A percentile compares a stretch with the other conserved stretches of the same genome.
Conservation (phyloP, 1,284 basidiomycete genomes). For the Apiotrichum domesticum region DNA sequence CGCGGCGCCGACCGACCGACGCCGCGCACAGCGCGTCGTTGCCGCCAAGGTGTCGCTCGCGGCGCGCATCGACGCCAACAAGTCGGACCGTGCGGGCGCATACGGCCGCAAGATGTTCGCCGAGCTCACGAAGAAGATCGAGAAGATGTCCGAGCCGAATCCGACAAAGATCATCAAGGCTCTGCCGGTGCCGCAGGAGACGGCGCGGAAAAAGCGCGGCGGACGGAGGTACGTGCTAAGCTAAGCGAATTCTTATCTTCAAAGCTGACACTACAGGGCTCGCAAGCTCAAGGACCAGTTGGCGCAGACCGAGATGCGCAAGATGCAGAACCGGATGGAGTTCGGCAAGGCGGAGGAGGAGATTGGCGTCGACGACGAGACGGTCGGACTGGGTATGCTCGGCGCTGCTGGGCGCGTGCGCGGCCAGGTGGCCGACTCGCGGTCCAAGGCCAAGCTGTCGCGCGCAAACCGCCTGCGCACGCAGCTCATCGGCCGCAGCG, state of each 20-base stretch:
- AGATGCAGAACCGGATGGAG: constrained; percentile 92
- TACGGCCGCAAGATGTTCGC: constrained; percentile 75
- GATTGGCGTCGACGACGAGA: constrained; percentile 91
- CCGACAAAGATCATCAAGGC: constrained; percentile 92
- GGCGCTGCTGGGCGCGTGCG: constrained; percentile 81
- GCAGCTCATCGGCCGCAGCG: constrained; percentile 67
- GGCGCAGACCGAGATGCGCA: constrained; percentile 91
- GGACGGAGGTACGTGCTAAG: constrained; percentile 68
- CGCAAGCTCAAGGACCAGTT: constrained; percentile 96
- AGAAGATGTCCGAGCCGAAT: constrained; percentile 86
- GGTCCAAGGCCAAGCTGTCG: constrained; percentile 91
- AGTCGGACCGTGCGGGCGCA: constrained; percentile 68
- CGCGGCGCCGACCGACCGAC: constrained; percentile 83
- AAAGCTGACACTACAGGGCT: constrained; percentile 55
- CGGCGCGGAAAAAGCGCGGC: constrained; percentile 88
- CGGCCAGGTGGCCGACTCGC: constrained; percentile 74
- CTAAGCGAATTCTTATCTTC: not conserved
- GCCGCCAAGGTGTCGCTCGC: constrained; percentile 87
- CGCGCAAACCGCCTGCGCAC: constrained; percentile 90
- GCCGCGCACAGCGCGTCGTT: constrained; percentile 87
- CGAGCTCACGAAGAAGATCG: constrained; percentile 85
- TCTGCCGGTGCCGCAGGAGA: constrained; percentile 92
- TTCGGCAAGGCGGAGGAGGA: constrained; percentile 97
- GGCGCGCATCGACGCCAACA: constrained; percentile 84
- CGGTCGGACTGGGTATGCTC: constrained; percentile 95